Base-by-base conservation (phyloP, 768 basidiomycete genomes). In the Leccinum rimulosum region DNA sequence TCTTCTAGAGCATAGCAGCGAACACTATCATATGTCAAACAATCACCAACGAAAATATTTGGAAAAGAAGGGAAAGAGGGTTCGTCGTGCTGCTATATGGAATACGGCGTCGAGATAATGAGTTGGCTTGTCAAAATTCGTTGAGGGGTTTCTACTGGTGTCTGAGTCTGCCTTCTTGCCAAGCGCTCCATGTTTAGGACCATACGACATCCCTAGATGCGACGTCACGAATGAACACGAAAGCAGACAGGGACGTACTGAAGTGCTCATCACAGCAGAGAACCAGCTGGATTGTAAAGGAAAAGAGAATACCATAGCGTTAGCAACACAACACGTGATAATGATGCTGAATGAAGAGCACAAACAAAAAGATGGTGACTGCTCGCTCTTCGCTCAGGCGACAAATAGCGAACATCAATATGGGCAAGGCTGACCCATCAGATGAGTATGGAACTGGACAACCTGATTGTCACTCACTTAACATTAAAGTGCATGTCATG, bases 111-210 rank as follows among this genome's bases (percentile, higher is more conserved):
- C 27, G 15, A 14, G 17, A 66, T 14, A 33, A 11, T 35, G 25
- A 69, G 9, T 43, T 52, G 9, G 17, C 55, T 69, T 9, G 67
- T 66, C 30, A 69, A 35, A 28, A 59, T 14, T 15, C 11, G 2
- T 11, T 43, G 56, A 2, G 48, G 15, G 48, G 8, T 9, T 11
- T 22, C 48, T 9, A 11, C 15, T 7, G 36, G 4, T 28, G 17
- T 17, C 8, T 3, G 17, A 40, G n/a, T 36, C 47, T 60, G 28
- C 40, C 14, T 50, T 33, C 56, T 59, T 28, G 62, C 54, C 5
- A 73, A 61, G n/a, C 59, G 47, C 33, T 67, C 67, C 65, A 66
- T 69, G 36, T 59, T 67, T 3, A 66, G 30, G 35, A 73, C 57
- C 53, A 69, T 51, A 38, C 47, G 60, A 55, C 71, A 71, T 6